Evolutionary conservation across 2,329 filamentous ascomycete genomes (phyloP), one percentile per base, ranked within the genome.

Genomic region (Penicillium sp.): DNA sequence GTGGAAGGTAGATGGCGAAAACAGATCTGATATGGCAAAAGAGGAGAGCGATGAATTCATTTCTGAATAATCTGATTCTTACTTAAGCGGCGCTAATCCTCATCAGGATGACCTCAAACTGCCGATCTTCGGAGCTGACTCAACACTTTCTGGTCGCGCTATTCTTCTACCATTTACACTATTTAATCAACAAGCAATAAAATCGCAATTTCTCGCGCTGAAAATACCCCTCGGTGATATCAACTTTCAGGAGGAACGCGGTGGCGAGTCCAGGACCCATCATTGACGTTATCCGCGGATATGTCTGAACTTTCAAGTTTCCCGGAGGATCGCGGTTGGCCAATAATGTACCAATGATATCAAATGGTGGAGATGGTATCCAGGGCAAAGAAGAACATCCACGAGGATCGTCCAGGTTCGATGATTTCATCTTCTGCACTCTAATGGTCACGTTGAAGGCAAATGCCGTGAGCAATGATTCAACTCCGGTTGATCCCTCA

Each of bases 41-140:
- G 38, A 42, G 31, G 38, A 42, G 35, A 26, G 30, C 42, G 48
- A 51, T 50, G 48, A 52, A 54, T 53, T 48, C 50, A 54, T 48
- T 48, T 40, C 42, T 52, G 50, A 51, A 50, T 51, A 54, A 53
- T 54, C 51, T 45, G 51, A 54, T 54, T 25, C 37, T 48, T 51
- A 52, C 28, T 30, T 44, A 47, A 44, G 12, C 25, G 4, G 30
- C 44, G 39, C 48, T 51, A 51, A 22, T 6, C 46, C 46, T 36
- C 35, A 45, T 51, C 31, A 31, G 22, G 48, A 27, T 32, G 30
- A 37, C 30, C 27, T 37, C 51, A 45, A 53, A 44, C 30, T 45
- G 41, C 49, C 45, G 49, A 47, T 39, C 25, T 41, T 52, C 51
- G 51, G 51, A 54, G 47, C 43, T 53, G 39, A 50, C 41, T 47